Percentiles rank a stretch among this genome's conserved stretches.
phyloP scores from a whole-genome alignment of 2,329 filamentous ascomycete species.

The Penicillium decumbens region DNA sequence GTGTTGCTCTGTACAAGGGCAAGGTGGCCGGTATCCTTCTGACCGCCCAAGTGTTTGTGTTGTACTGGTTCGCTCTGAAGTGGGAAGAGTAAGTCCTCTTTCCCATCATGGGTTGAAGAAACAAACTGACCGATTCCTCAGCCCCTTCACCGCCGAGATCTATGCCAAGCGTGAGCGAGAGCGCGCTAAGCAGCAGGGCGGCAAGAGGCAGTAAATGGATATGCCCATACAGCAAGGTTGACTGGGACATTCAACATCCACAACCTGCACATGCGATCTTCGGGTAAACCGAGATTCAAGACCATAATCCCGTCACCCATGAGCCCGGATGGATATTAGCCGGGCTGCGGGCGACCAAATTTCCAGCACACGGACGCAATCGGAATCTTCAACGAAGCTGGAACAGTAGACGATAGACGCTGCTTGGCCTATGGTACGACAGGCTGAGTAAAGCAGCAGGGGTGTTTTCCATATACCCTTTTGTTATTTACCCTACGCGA shows the following conservation, averaged over 20 bases:
- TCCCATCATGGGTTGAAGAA: neutral
- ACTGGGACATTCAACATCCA: slow-evolving; percentile 31
- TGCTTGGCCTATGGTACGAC: slow-evolving; percentile 6
- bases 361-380: slow-evolving; percentile 16
- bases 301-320: neutral
- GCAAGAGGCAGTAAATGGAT: slow-evolving; percentile 36
- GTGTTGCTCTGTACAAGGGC: slow-evolving; percentile 75
- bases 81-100: slow-evolving; percentile 66
- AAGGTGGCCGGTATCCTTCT: slow-evolving; percentile 81
- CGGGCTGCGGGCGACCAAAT: slow-evolving; percentile 3
- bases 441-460: slow-evolving; percentile 1
- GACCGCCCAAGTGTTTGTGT: slow-evolving; percentile 66
- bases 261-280: slow-evolving; percentile 16
- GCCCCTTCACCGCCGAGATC: slow-evolving; percentile 85
- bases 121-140: slow-evolving; percentile 24
- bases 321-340: neutral
- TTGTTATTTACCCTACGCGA: slow-evolving; percentile 21
- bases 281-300: slow-evolving; percentile 7
- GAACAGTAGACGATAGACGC: slow-evolving; percentile 23
- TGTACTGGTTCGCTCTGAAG: slow-evolving; percentile 74
- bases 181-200: slow-evolving; percentile 37
- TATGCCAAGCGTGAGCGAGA: slow-evolving; percentile 66
- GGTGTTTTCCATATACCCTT: slow-evolving; percentile 1
- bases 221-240: slow-evolving; percentile 15
- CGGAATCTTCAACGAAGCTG: slow-evolving; percentile 29